A percentile compares a stretch with the other conserved stretches of the same genome.
phyloP scores from a whole-genome alignment of 805 yeast genomes.

The Lipomyces yamadae region DNA sequence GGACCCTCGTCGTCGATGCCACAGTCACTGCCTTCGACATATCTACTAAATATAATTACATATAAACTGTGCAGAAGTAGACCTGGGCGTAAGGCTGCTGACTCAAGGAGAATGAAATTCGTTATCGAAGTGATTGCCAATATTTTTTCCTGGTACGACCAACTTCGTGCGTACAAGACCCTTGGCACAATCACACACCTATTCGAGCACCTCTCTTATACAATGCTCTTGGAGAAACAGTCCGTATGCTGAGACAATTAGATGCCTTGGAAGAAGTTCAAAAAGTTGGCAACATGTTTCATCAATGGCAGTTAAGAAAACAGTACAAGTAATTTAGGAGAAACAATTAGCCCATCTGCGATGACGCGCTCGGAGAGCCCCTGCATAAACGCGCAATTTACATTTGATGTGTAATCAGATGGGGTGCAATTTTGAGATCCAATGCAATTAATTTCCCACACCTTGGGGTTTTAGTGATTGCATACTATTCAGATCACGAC shows the following conservation, averaged over 20 bases:
- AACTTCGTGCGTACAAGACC: too few relatives aligned
- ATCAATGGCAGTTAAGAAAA: not conserved
- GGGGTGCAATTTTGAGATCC: not conserved
- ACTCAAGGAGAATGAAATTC: not conserved
- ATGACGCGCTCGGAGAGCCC: not conserved
- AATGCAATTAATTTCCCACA: not conserved
- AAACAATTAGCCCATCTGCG: not conserved
- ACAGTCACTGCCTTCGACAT: conserved; percentile 6
- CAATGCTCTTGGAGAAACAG: not conserved
- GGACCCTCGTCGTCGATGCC: conserved; percentile 18
- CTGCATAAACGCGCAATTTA: not conserved
- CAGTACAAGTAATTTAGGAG: not conserved
- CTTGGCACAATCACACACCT: too few relatives aligned
- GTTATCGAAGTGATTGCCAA: too few relatives aligned
- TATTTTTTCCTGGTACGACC: too few relatives aligned
- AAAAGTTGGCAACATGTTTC: not conserved
- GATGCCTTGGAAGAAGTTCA: not conserved
- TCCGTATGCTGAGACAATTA: not conserved
- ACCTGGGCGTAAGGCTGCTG: not conserved
- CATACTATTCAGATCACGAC: not conserved
- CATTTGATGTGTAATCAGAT: not conserved
- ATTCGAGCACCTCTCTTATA: not conserved
- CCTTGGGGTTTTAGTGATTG: not conserved
- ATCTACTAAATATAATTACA: not conserved
- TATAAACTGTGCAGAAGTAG: not conserved